Evolutionary conservation across 1,139 yeast species (phyloP).

Genomic region (Eremothecium gossypii): DNA sequence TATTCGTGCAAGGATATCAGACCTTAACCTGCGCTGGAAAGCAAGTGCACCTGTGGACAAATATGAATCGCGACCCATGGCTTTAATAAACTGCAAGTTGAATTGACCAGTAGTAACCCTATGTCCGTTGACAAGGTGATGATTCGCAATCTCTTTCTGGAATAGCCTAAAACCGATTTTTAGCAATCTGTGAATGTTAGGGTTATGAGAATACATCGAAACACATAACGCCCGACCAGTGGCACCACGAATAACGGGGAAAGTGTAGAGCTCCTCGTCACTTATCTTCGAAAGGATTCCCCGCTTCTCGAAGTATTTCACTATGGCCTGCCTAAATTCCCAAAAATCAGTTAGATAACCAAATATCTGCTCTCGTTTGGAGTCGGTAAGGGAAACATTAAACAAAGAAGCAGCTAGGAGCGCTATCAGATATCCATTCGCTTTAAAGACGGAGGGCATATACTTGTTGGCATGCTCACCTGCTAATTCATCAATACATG

Average conservation of each 20-base stretch:
- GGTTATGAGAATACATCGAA: conserved; percentile 38
- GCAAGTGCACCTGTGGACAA: conserved; percentile 72
- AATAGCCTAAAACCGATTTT: conserved; percentile 42
- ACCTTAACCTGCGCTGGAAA: conserved; percentile 56
- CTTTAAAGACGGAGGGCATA: conserved; percentile 3
- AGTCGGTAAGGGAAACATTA: conserved; percentile 20
- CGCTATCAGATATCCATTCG: conserved; percentile 36
- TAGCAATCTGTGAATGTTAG: conserved; percentile 46
- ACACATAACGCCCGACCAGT: conserved; percentile 24
- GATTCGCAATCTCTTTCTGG: conserved; percentile 32
- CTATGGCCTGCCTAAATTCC: conserved; percentile 17
- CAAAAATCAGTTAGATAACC: conserved; percentile 20
- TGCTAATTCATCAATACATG: conserved; percentile 3
- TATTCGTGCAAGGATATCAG: conserved; percentile 43
- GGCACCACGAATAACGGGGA: conserved; percentile 20
- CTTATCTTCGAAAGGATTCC: conserved; percentile 10
- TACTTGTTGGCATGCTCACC: not conserved
- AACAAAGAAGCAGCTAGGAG: conserved; percentile 24
- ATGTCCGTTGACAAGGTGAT: conserved; percentile 18
- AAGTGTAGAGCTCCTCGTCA: conserved; percentile 16
- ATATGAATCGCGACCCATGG: conserved; percentile 46
- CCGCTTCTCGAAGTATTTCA: conserved; percentile 11
- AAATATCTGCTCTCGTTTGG: conserved; percentile 20
- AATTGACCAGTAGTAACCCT: conserved; percentile 10
- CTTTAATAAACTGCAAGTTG: conserved; percentile 40